Base-by-base conservation (phyloP, 106 monocot genomes). In the Dendrobium catenatum region DNA sequence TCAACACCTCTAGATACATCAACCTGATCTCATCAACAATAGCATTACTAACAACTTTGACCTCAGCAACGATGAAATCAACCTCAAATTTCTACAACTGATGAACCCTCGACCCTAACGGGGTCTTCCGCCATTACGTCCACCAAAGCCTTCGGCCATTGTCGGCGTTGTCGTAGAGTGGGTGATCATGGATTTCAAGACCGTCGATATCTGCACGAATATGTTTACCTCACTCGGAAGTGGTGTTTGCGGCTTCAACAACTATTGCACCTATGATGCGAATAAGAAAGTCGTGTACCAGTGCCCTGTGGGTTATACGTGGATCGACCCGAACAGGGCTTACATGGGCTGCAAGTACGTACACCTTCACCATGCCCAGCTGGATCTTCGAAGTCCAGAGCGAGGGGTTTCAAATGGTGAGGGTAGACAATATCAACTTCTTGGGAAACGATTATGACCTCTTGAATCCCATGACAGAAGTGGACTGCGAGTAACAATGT, bases 231-330 rank as follows among this genome's bases (percentile, higher is more conserved):
- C 7, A 9, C 24, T 68, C 11, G 76, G 76, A 24, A 77, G 82
- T 9, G 82, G 82, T 0, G 7, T 29, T 9, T 82, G 82, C 10
- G 82, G 82, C 2, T 76, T 76, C 59, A 82, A 82, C 55, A 82
- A 59, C 76, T 76, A 82, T 46, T 82, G 82, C 44, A 26, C 5
- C 17, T 1, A 11, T 11, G 11, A 31, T 44, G 27, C 16, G 2
- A 37, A 19, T 1, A 6, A 3, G 4, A 19, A 7, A 17, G 15
- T 43, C 24, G 26, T 40, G 29, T 82, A 66, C 64, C 22, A 6
- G 40, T 82, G 82, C 76, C 64, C 76, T 41, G n/a, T 31, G 15
- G 18, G 37, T 13, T 76, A 81, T n/a, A 42, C 81, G 9, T 75
- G 29, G 19, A 16, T 76, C 18, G 76, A 81, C 51, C 81, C 74